phyloP scores from a whole-genome alignment of 164 flowering plant species.

The Paratinospora sagittata region DNA sequence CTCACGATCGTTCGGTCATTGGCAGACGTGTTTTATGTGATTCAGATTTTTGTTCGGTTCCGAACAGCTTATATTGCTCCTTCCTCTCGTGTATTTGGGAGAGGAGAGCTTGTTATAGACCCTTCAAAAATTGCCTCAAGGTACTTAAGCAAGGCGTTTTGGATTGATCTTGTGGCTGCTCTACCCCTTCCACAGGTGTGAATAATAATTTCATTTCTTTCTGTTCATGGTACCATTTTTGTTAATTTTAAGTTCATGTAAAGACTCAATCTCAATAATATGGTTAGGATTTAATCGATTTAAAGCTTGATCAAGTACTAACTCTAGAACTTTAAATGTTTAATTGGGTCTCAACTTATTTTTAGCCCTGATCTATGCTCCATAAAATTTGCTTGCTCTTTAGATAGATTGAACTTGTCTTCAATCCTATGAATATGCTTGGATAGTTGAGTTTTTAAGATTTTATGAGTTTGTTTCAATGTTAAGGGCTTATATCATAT shows the following conservation, averaged over 20 bases:
- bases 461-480: background rate
- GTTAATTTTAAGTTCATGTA: background rate
- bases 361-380: too few species aligned
- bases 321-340: background rate
- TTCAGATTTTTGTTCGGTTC: constrained; percentile 66
- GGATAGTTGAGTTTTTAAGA: too few species aligned
- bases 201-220: background rate
- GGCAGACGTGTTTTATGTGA: constrained; percentile 63
- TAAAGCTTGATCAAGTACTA: background rate
- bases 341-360: background rate
- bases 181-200: constrained; percentile 92
- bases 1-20: constrained; percentile 59
- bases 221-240: constrained; percentile 1
- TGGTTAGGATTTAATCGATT: background rate
- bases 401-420: background rate
- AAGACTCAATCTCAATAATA: background rate
- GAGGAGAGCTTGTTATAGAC: constrained; percentile 91
- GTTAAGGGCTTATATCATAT: background rate
- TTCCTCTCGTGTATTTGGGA: constrained; percentile 89
- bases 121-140: constrained; percentile 57
- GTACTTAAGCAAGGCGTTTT: constrained; percentile 53
- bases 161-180: constrained; percentile 75
- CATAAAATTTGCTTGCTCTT: background rate
- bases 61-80: constrained; percentile 88
- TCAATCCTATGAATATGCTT: background rate